Base-by-base conservation (phyloP, 1,139 yeast species). In the Geotrichum klebahnii region DNA sequence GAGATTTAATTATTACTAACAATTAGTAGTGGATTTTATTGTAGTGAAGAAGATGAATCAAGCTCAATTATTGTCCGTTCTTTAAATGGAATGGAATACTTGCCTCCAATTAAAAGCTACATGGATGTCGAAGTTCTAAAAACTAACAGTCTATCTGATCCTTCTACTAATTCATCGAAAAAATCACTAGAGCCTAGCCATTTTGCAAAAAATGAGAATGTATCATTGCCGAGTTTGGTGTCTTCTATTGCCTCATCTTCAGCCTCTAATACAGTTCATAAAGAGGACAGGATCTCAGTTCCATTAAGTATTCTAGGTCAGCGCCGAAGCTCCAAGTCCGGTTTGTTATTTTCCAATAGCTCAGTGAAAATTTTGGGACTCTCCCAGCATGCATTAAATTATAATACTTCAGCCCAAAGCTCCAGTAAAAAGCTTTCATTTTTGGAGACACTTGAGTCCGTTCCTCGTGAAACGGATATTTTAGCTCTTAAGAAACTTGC, bases 381-480 rank as follows among this genome's bases (percentile, higher is more conserved):
- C 31, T 8, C 31, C 12, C 31, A 26, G 9, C 31, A 26, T 31
- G 6, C 17, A 14, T 5, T 5, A 12, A 31, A 5, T 31, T 17
- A n/a, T 17, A 31, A 31, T 17, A 31, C 22, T 24, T 22, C 12
- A 44, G 22, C 42, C 19, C 38, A 33, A 41, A 41, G 43, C 20
- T 26, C 42, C 4, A 29, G 19, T 35, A 34, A 33, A 41, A 28
- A 19, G 23, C 39, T 47, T 3, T 23, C 50, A 9, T 47, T 47
- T 35, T 24, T 47, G 20, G 41, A 35, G 14, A 35, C 50, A 5
- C 31, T 47, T 3, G 50, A 41, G 23, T 41, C 50, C 9, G 33
- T 47, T 35, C 50, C 50, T 8, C 14, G 31, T 14, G 50, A 47
- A 22, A 28, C 31, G 5, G 50, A 47, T 23, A 36, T 47, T 20